A percentile compares a stretch with the other conserved stretches of the same genome.
These are phyloP conservation scores for Coniella vitis DNA, from an alignment of 2,329 filamentous ascomycete genomes.

Conservation along the genomic window DNA sequence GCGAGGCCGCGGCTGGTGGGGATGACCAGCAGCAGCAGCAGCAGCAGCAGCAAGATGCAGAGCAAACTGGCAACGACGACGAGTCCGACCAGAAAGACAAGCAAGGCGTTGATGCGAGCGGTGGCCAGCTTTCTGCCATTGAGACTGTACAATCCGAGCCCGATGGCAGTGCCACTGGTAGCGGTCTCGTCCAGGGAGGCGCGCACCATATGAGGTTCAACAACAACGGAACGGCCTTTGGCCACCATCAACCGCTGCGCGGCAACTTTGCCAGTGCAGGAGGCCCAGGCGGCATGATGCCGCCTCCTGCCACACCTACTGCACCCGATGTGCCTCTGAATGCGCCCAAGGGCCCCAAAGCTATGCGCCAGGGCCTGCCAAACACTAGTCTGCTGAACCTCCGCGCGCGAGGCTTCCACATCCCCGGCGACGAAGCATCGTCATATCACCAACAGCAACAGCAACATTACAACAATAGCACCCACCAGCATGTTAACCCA, in stretches of 20 bases:
- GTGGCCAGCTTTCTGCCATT: not conserved
- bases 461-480: no score
- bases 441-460: constrained; percentile 19
- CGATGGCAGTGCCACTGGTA: not conserved
- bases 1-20: not conserved
- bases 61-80: constrained; percentile 12
- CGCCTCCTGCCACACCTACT: constrained; percentile 19
- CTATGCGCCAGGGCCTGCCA: constrained; percentile 82
- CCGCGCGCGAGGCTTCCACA: constrained; percentile 44
- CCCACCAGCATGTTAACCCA: no score
- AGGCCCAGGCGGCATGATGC: constrained; percentile 10
- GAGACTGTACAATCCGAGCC: constrained; percentile 1
- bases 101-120: not conserved
- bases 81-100: constrained; percentile 9
- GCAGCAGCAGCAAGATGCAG: not conserved
- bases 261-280: constrained; percentile 10
- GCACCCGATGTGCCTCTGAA: constrained; percentile 48
- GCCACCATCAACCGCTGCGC: constrained; percentile 9
- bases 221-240: constrained; percentile 3
- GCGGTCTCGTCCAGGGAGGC: constrained; percentile 6
- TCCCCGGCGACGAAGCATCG: constrained; percentile 25
- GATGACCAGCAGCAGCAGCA: no score
- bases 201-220: constrained; percentile 11
- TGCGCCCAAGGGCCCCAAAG: constrained; percentile 88
- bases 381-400: constrained; percentile 70